Conservation (phyloP, 2,329 filamentous ascomycete species). For the Epicoccum sorghinum region DNA sequence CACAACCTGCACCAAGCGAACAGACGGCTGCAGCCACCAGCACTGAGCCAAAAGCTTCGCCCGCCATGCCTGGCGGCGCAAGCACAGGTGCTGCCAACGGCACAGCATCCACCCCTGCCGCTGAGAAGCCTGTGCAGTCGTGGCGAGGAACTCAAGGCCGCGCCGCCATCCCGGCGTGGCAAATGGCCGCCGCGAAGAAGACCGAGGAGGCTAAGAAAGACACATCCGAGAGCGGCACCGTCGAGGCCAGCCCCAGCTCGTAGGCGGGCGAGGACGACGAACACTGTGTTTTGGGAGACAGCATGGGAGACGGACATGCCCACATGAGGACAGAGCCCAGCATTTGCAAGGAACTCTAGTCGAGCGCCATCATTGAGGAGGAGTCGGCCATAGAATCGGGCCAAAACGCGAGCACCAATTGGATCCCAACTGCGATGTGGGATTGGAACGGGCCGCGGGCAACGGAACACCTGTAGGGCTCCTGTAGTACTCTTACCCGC, state of each 20-base stretch:
- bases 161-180: slow-evolving; percentile 60
- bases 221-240: slow-evolving; percentile 46
- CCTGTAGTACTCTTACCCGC: no score
- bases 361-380: not conserved
- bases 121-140: slow-evolving; percentile 36
- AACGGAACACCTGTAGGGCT: not conserved
- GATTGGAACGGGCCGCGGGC: not conserved
- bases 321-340: no score
- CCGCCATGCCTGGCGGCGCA: slow-evolving; percentile 16
- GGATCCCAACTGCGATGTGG: not conserved
- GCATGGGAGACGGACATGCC: no score
- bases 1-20: slow-evolving; percentile 19
- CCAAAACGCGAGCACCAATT: not conserved
- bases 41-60: slow-evolving; percentile 30
- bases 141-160: slow-evolving; percentile 33
- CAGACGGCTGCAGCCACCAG: slow-evolving; percentile 18
- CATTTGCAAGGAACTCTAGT: not conserved
- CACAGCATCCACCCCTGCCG: slow-evolving; percentile 28
- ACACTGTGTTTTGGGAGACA: no score
- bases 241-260: slow-evolving; percentile 38
- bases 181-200: slow-evolving; percentile 58
- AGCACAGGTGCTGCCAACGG: slow-evolving; percentile 16
- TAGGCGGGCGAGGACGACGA: slow-evolving; percentile 10
- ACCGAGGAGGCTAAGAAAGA: slow-evolving; percentile 54
- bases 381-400: no score